Evolutionary conservation across 2,329 filamentous ascomycete species (phyloP), one percentile per base, ranked within the genome.

Genomic region (Colletotrichum endophyticum): DNA sequence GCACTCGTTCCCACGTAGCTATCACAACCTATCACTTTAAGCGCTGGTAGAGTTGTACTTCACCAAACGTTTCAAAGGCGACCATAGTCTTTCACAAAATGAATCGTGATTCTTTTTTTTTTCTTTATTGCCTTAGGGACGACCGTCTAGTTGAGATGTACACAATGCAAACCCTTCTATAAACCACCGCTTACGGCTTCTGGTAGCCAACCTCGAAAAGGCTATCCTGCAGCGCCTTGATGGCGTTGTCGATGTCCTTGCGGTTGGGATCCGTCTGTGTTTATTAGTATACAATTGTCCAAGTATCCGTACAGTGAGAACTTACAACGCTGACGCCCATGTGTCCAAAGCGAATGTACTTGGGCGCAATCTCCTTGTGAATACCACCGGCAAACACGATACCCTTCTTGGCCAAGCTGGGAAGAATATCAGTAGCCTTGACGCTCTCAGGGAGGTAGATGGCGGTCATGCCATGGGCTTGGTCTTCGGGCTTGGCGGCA

Each of bases 391-490:
- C 97, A 84, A 99, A 99, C 76, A 99, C 92, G 56, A 99, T 95
- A 34, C 96, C 96, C 85, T 94, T 96, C 88, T 95, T 95, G 78
- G 95, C 86, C 78, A 99, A 88, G 83, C 92, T 96, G 15, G 97
- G 96, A 70, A 99, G 90, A 39, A 99, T 89, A 79, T 98, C 95
- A 4, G 96, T 91, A 34, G 94, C 93, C 80, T 94, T 93, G 70
- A 99, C 88, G 56, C 91, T 93, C 77, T 99, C 95, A 3, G 97
- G 97, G 72, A 99, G 91, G 86, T 97, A 98, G 80, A 99, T 97
- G 75, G 97, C 96, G 5, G 97, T 99, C 97, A 99, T 99, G 81
- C 95, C 96, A 85, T 98, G 96, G 57, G 97, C 96, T 87, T 99
- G 96, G 86, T 98, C 94, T 81, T 96, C 95, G 0, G 95, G 94